Evolutionary conservation across 2,329 filamentous ascomycete species (phyloP).

Genomic region (Alternaria arbusti): DNA sequence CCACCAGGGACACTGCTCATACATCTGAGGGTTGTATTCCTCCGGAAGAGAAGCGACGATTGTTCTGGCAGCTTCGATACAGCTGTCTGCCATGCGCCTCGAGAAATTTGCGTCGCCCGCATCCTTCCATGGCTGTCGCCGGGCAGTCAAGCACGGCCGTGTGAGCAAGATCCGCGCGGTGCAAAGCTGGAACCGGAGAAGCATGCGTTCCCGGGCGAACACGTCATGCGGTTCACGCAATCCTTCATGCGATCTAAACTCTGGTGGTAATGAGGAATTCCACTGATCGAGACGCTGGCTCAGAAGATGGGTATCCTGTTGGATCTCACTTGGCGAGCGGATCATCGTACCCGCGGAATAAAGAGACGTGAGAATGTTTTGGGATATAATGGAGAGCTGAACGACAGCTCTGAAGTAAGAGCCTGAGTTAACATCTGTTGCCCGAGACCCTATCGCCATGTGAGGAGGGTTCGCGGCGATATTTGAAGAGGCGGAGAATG

Average conservation of each 20-base stretch:
- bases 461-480: conserved; percentile 3
- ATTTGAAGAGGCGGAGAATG: conserved; percentile 4
- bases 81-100: conserved; percentile 40
- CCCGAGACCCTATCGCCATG: conserved; percentile 1
- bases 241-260: conserved; percentile 36
- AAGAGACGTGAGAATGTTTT: conserved; percentile 44
- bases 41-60: conserved; percentile 47
- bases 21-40: conserved; percentile 36
- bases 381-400: conserved; percentile 42
- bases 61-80: conserved; percentile 47
- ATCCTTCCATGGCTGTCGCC: conserved; percentile 28
- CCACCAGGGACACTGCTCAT: conserved; percentile 51
- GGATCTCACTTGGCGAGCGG: conserved; percentile 41
- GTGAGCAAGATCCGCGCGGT: conserved; percentile 51
- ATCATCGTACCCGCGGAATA: conserved; percentile 46
- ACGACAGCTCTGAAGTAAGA: conserved; percentile 36
- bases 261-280: conserved; percentile 35
- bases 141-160: conserved; percentile 45
- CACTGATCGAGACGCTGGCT: conserved; percentile 44
- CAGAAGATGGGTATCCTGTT: conserved; percentile 42
- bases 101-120: conserved; percentile 34
- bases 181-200: conserved; percentile 45
- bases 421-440: conserved; percentile 22
- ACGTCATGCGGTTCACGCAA: neutral
- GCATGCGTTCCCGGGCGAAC: conserved; percentile 34